These are phyloP conservation scores for Aspergillus fructus DNA, from an alignment of 2,329 filamentous ascomycete species.

Conservation along the genomic window DNA sequence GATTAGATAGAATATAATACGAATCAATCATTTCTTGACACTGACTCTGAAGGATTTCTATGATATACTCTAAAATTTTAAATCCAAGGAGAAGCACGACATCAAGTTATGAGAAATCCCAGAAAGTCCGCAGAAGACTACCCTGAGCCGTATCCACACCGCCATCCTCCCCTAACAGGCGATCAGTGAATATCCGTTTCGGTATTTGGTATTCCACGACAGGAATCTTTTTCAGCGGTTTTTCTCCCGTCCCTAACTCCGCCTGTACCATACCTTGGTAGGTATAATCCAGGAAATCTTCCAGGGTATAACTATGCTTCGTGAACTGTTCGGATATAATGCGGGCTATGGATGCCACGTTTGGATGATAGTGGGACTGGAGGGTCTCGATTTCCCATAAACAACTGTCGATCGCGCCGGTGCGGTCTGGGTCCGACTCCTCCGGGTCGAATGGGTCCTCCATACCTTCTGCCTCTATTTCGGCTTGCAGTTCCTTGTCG, in stretches of 20 bases:
- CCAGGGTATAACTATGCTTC: conserved; percentile 90
- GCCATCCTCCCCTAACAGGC: conserved; percentile 40
- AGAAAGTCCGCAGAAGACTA: conserved; percentile 36
- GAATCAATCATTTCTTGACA: not conserved
- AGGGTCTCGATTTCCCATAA: conserved; percentile 93
- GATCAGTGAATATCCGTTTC: conserved; percentile 68
- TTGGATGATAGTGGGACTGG: conserved; percentile 93
- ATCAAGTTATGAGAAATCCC: conserved; percentile 35
- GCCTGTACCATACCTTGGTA: conserved; percentile 75
- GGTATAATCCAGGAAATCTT: conserved; percentile 94
- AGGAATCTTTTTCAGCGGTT: conserved; percentile 79
- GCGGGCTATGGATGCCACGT: conserved; percentile 88
- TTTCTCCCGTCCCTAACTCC: conserved; percentile 64
- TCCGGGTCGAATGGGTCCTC: conserved; percentile 74
- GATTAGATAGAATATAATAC: conserved; percentile 1
- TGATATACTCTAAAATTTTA: conserved; percentile 18
- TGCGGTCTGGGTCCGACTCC: conserved; percentile 81
- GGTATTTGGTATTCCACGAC: conserved; percentile 94
- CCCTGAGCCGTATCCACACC: conserved; percentile 40
- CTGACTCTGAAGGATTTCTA: conserved; percentile 9
- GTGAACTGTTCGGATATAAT: conserved; percentile 97
- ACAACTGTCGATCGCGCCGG: conserved; percentile 83
- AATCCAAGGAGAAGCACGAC: conserved; percentile 5
- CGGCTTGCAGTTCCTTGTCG: conserved; percentile 57
- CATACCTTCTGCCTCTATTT: conserved; percentile 62